Base-by-base conservation (phyloP, 1,284 basidiomycete genomes). In the Trametes polyzona region DNA sequence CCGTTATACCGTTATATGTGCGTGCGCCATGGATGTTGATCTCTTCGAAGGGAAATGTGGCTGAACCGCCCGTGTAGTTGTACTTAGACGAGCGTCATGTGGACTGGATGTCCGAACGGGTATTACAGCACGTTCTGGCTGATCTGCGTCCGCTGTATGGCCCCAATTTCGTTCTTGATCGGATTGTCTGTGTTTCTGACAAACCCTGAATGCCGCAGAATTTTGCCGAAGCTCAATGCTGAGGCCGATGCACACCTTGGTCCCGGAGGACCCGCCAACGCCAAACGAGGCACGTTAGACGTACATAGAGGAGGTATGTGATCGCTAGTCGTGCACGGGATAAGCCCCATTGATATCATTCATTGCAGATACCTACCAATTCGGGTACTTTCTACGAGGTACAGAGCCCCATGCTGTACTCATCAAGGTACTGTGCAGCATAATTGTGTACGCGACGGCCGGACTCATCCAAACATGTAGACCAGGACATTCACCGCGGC, bases 1-100 rank as follows among this genome's bases (percentile, higher is more conserved):
- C 76, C 33, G 79, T 89, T 4, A 69, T 92, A 10, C 89, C 90
- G n/a, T 70, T 90, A 59, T 90, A 89, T 72, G 88, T 90, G 62
- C 70, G 80, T 67, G 19, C n/a, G n/a, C n/a, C n/a, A n/a, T n/a
- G n/a, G n/a, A n/a, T n/a, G n/a, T n/a, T n/a, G n/a, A n/a, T n/a
- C n/a, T n/a, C n/a, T n/a, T n/a, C n/a, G n/a, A n/a, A n/a, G n/a
- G n/a, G n/a, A n/a, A n/a, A n/a, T n/a, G n/a, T n/a, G n/a, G n/a
- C n/a, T n/a, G n/a, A n/a, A n/a, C n/a, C n/a, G n/a, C n/a, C n/a
- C n/a, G n/a, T n/a, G n/a, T n/a, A n/a, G 89, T 70, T 92, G 12
- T 92, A 91, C 69, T 79, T 92, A 14, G 90, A 92, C 67, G 87
- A 88, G 62, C 79, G 82, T n/a, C 90, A 92, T 72, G 68, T 87